Evolutionary conservation across 2,329 filamentous ascomycete species (phyloP).

Genomic region (Arthrobotrys musiformis): DNA sequence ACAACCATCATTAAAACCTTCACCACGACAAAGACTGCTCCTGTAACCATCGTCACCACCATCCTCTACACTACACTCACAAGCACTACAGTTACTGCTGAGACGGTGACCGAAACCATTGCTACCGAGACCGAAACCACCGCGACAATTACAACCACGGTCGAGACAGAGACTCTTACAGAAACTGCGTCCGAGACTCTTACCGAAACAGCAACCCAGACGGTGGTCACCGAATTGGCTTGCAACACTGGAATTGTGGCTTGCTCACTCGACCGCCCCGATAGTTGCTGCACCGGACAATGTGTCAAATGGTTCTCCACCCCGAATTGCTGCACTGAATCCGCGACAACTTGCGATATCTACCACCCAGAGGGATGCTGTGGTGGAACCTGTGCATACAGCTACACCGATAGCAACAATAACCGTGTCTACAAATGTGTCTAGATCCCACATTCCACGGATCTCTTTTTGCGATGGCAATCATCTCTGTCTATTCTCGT

Average conservation of each 20-base stretch:
- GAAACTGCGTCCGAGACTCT: background rate
- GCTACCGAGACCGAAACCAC: conserved; percentile 7
- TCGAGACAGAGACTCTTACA: background rate
- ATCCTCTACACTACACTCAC: conserved; percentile 1
- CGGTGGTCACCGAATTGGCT: background rate
- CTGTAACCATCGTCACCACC: background rate
- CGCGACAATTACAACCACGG: background rate
- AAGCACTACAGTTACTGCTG: background rate
- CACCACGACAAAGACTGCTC: background rate
- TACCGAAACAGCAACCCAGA: background rate
- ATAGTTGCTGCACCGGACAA: conserved; percentile 9
- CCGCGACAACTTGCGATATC: background rate
- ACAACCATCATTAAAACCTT: background rate
- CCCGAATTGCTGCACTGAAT: background rate
- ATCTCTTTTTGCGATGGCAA: too few species aligned
- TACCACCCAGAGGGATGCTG: conserved; percentile 4
- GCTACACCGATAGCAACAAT: background rate
- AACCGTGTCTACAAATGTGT: background rate
- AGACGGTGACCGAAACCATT: background rate
- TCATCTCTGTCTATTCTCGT: too few species aligned
- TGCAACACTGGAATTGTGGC: conserved; percentile 1
- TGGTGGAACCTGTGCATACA: background rate
- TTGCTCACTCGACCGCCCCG: conserved; percentile 2
- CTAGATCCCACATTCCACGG: background rate
- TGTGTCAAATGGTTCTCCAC: conserved; percentile 9